Percentiles rank a stretch among this genome's conserved stretches.
These are phyloP conservation scores for Schizosaccharomyces osmophilus DNA, from an alignment of 805 yeast genomes.

Conservation along the genomic window DNA sequence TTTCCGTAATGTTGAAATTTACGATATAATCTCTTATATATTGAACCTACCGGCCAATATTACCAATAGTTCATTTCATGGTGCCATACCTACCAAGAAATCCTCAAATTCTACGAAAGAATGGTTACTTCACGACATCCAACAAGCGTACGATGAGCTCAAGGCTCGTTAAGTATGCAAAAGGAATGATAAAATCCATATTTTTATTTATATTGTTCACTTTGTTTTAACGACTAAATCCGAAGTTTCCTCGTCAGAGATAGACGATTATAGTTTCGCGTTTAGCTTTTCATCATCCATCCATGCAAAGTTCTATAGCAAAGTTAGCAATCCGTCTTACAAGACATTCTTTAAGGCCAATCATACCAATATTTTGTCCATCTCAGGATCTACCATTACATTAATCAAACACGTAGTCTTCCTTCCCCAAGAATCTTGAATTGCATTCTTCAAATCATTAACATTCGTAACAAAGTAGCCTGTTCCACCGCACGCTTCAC, in stretches of 20 bases:
- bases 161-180: too few species aligned
- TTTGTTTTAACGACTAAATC: not conserved
- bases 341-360: not conserved
- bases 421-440: conserved; percentile 16
- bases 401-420: conserved; percentile 26
- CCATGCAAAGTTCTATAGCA: not conserved
- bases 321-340: not conserved
- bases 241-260: not conserved
- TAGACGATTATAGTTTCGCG: not conserved
- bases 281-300: not conserved
- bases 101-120: not conserved
- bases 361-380: conserved; percentile 22
- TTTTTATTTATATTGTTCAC: not conserved
- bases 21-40: conserved; percentile 48
- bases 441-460: conserved; percentile 17
- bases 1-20: conserved; percentile 48
- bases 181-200: not conserved
- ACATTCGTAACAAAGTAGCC: conserved; percentile 26
- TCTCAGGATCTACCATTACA: conserved; percentile 37
- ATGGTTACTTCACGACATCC: not conserved
- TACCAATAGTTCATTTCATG: conserved; percentile 28
- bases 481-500: conserved; percentile 23
- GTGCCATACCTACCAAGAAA: conserved; percentile 6
- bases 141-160: not conserved
- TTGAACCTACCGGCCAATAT: conserved; percentile 26